Conservation (phyloP, 2,329 filamentous ascomycete genomes). For the Leptographium galeiforme region DNA sequence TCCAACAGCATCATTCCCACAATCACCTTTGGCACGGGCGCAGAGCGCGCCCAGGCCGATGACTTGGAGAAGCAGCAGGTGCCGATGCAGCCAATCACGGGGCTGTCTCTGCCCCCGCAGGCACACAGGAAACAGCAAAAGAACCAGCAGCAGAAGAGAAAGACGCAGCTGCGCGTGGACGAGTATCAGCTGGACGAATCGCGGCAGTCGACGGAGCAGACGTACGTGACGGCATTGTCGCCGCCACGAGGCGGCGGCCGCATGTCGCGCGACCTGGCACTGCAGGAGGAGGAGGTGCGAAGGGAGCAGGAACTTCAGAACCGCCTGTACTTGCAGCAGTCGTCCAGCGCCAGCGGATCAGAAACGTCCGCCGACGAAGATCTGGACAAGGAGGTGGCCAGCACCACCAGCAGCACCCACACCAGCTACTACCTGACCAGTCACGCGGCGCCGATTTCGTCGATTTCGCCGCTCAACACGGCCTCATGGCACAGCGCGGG, state of each 20-base stretch:
- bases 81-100: neutral
- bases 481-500: neutral
- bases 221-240: neutral
- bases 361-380: neutral
- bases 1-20: conserved; percentile 16
- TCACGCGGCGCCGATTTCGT: neutral
- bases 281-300: neutral
- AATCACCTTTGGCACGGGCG: conserved; percentile 15
- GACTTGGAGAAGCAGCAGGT: conserved; percentile 4
- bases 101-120: neutral
- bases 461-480: neutral
- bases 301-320: neutral
- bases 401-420: neutral
- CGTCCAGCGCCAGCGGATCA: neutral
- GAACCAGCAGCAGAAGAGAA: neutral
- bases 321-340: neutral
- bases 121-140: neutral
- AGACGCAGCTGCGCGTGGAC: neutral
- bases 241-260: neutral
- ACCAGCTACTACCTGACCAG: neutral
- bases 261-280: neutral
- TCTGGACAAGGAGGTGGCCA: neutral
- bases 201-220: neutral
- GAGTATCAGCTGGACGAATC: neutral
- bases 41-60: conserved; percentile 14